Percentiles rank a stretch among this genome's conserved stretches.
Conservation (phyloP, 768 basidiomycete genomes). For the Pulveroboletus sp. region DNA sequence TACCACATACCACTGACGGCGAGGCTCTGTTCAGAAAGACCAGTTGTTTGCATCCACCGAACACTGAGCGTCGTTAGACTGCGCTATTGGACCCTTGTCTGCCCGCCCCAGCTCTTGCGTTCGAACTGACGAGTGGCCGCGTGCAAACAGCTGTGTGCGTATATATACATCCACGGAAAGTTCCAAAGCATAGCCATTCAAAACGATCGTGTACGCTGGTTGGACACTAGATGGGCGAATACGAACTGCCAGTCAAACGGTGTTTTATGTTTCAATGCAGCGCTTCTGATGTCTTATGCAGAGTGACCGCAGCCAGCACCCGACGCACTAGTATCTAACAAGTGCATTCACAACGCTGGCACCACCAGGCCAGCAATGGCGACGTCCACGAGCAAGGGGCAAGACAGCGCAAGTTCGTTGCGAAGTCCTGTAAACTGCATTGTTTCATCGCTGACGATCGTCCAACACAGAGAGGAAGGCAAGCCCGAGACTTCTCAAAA, state of each 20-base stretch:
- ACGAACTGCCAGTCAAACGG: slow-evolving; percentile 2
- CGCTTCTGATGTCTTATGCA: background rate
- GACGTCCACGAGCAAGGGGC: slow-evolving; percentile 15
- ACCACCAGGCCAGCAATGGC: slow-evolving; percentile 1
- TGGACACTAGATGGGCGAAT: background rate
- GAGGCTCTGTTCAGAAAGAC: slow-evolving; percentile 5
- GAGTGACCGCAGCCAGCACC: background rate
- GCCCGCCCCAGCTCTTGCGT: background rate
- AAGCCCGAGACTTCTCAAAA: background rate
- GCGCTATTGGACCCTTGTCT: background rate
- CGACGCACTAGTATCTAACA: slow-evolving; percentile 1
- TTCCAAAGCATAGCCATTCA: background rate
- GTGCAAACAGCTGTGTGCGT: too few relatives aligned
- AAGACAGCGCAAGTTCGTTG: slow-evolving; percentile 5
- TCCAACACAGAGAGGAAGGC: slow-evolving; percentile 23
- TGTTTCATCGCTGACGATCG: slow-evolving; percentile 13
- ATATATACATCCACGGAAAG: too few relatives aligned
- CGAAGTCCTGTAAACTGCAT: slow-evolving; percentile 10
- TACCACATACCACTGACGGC: slow-evolving; percentile 30
- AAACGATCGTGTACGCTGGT: background rate
- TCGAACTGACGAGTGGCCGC: background rate
- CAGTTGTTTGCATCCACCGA: background rate
- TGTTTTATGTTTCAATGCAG: slow-evolving; percentile 1
- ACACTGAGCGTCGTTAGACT: background rate
- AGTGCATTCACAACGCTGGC: slow-evolving; percentile 2